Percentiles rank a stretch among this genome's conserved stretches.
Conservation (phyloP, 2,329 filamentous ascomycete genomes). For the Talaromyces sp. region DNA sequence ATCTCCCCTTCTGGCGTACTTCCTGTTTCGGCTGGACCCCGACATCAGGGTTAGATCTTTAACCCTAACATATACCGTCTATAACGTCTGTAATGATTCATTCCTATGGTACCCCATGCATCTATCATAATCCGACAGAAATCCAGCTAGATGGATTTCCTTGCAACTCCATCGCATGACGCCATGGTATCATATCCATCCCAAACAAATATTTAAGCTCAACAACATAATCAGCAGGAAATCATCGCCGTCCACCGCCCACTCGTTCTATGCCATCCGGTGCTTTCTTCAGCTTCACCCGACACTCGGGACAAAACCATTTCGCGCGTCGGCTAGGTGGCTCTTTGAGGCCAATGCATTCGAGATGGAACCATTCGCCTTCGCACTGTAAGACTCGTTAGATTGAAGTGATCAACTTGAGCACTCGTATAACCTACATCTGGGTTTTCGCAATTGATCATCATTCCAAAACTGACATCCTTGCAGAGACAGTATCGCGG, state of each 20-base stretch:
- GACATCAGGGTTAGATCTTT: background rate
- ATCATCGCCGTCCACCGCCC: conserved; percentile 30
- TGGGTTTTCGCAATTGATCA: conserved; percentile 63
- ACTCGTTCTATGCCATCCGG: conserved; percentile 39
- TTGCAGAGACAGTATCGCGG: conserved; percentile 62
- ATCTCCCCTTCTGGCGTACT: background rate
- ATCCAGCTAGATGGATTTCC: background rate
- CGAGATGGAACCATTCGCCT: conserved; percentile 64
- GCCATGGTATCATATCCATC: conserved; percentile 16
- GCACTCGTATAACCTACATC: conserved; percentile 41
- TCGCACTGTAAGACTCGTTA: conserved; percentile 50
- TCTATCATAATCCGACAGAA: background rate
- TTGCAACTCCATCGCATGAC: conserved; percentile 10
- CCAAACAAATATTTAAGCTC: conserved; percentile 1
- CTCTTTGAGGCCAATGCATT: conserved; percentile 56
- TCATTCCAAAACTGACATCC: conserved; percentile 61
- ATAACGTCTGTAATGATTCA: background rate
- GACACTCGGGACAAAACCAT: conserved; percentile 64
- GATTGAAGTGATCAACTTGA: background rate
- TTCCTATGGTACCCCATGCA: background rate
- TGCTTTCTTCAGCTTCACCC: conserved; percentile 47
- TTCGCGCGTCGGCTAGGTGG: conserved; percentile 58
- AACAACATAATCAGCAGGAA: background rate
- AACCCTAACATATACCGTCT: too few species aligned
- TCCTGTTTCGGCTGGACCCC: background rate